Base-by-base conservation (phyloP, 2,329 filamentous ascomycete genomes). In the Keithomyces neogunnii region DNA sequence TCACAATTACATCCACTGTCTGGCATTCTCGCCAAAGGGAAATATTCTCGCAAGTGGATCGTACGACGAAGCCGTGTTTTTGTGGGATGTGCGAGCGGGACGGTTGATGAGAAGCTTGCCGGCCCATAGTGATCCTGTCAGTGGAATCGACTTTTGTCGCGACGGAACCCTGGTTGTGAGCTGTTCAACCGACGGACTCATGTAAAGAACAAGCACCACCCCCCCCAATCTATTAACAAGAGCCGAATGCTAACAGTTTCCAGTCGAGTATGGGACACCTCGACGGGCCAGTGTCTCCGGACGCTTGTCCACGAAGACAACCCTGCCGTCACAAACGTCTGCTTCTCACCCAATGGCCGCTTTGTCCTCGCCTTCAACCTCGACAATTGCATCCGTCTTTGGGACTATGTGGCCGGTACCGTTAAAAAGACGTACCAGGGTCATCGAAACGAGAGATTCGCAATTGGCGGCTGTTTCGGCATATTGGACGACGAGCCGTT, bases 391-490 rank as follows among this genome's bases (percentile, higher is more conserved):
- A 80, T 99, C 45, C 84, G 93, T 2, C 74, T 99, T 28, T 99
- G 93, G 93, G 88, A 96, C 67, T 99, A 97, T 65, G 86, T 95
- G 7, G 83, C 89, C 38, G 92, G 92, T 6, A 83, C 84, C 31
- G 93, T 93, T 59, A 86, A 96, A 62, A 99, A 99, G 76, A 99
- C 93, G 11, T 99, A 97, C 68, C 90, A 96, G 66, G 93, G 93
- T 0, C 93, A 97, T 63, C 72, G 74, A 50, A 99, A 99, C 66
- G 77, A 82, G 50, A 85, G 85, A 55, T 97, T 87, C 69, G 92
- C 89, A 57, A 77, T 97, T n/a, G 82, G 82, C 3, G 89, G 90
- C 3, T 85, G 85, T 40, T 96, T 97, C 63, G 91, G 89, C 10
- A 76, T 81, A 49, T 60, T 69, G 43, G 69, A 61, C 10, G 65